A percentile compares a stretch with the other conserved stretches of the same genome.
Evolutionary conservation across 2,329 filamentous ascomycete species (phyloP).

Genomic region (Fusarium coffeatum): DNA sequence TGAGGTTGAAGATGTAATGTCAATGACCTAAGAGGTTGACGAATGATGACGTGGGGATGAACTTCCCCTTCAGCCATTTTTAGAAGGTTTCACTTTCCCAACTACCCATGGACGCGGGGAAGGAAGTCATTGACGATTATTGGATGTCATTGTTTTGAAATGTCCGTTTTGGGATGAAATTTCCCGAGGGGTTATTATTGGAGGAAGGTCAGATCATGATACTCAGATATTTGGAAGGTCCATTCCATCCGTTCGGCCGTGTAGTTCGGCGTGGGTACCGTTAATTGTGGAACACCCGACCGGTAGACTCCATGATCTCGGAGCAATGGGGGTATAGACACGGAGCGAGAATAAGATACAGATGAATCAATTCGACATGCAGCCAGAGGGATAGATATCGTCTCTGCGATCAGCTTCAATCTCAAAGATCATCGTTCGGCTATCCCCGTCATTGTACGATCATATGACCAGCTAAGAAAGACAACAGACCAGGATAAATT

Average conservation of each 20-base stretch:
- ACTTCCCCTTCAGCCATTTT: background rate
- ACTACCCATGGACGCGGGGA: background rate
- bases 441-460: background rate
- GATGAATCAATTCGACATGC: too few species aligned
- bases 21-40: slow-evolving; percentile 23
- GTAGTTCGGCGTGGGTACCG: background rate
- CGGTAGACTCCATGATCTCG: background rate
- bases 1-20: background rate
- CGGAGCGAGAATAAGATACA: background rate
- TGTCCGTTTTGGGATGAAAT: slow-evolving; percentile 16
- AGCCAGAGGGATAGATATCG: too few species aligned
- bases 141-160: slow-evolving; percentile 16
- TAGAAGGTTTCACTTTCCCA: slow-evolving; percentile 5
- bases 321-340: background rate
- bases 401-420: too few species aligned
- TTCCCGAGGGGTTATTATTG: background rate
- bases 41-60: slow-evolving; percentile 41
- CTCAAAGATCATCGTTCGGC: too few species aligned
- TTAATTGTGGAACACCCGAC: background rate
- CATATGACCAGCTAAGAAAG: background rate
- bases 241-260: background rate
- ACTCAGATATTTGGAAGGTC: background rate
- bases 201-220: background rate
- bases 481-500: background rate
- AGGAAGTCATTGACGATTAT: slow-evolving; percentile 17